These are phyloP conservation scores for Colletotrichum karsti DNA, from an alignment of 2,329 filamentous ascomycete species.

Conservation along the genomic window DNA sequence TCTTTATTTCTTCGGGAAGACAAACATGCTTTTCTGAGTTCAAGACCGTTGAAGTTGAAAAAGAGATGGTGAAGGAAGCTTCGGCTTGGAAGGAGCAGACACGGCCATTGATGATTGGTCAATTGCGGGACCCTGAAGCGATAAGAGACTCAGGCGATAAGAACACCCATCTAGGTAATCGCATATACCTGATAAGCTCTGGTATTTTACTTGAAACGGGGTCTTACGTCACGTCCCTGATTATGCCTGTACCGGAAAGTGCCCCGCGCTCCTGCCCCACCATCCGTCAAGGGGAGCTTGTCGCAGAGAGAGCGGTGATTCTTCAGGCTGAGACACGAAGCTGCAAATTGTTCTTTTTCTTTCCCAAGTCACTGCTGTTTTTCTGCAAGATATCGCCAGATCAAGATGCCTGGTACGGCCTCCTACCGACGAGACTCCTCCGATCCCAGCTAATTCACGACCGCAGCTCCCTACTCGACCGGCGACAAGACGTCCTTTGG, in stretches of 20 bases:
- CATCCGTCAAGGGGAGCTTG: slow-evolving; percentile 7
- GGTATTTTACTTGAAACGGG: background rate
- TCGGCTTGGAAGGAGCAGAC: too few relatives aligned
- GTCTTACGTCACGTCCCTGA: slow-evolving; percentile 9
- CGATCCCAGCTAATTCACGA: slow-evolving; percentile 8
- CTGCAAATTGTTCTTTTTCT: background rate
- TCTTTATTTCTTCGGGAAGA: too few relatives aligned
- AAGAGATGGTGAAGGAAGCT: too few relatives aligned
- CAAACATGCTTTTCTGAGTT: too few relatives aligned
- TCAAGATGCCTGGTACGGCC: slow-evolving; percentile 21
- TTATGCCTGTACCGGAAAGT: slow-evolving; percentile 11
- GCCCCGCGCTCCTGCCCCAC: slow-evolving; percentile 25
- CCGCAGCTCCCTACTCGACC: slow-evolving; percentile 78
- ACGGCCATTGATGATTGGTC: too few relatives aligned
- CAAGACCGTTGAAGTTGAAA: too few relatives aligned
- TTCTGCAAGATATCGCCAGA: background rate
- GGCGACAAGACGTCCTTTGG: slow-evolving; percentile 88
- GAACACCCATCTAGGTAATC: too few relatives aligned
- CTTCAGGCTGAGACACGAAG: slow-evolving; percentile 6
- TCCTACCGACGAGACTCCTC: background rate
- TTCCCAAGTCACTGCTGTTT: background rate
- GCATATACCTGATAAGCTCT: background rate
- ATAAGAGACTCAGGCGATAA: too few relatives aligned
- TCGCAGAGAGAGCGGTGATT: slow-evolving; percentile 10
- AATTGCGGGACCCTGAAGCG: background rate